Evolutionary conservation across 768 basidiomycete genomes (phyloP).

Genomic region (Lactarius tabidus): DNA sequence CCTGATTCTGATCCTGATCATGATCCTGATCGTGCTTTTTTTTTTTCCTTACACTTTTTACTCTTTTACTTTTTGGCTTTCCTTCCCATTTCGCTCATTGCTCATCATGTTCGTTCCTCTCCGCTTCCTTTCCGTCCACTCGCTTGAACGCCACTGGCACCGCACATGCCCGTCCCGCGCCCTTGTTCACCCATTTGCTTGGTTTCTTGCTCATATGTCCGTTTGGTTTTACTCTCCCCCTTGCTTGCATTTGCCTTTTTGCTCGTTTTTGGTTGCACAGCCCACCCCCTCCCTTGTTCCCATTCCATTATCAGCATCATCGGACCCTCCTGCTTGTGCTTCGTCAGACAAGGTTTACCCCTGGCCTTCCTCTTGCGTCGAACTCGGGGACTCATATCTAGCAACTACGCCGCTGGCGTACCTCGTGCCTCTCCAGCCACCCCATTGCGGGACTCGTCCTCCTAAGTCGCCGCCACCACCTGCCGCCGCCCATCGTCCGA

Average conservation of each 20-base stretch:
- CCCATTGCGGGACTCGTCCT: background rate
- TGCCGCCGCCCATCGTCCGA: background rate
- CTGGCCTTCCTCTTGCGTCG: background rate
- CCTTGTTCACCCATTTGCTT: background rate
- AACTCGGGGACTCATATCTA: background rate
- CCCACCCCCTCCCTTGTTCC: background rate
- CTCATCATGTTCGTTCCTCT: background rate
- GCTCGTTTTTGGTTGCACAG: background rate
- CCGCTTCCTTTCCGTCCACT: background rate
- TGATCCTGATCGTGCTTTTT: background rate
- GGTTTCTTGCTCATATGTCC: background rate
- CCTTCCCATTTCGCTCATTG: background rate
- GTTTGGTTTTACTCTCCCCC: background rate
- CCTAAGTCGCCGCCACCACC: background rate
- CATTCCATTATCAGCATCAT: background rate
- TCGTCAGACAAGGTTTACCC: background rate
- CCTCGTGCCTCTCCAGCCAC: background rate
- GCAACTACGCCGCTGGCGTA: background rate
- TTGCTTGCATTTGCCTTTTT: background rate
- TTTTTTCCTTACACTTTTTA: too few relatives aligned
- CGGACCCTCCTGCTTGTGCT: background rate
- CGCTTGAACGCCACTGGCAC: background rate
- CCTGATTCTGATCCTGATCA: background rate
- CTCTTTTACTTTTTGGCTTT: background rate
- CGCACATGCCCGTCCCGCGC: background rate